Conservation (phyloP, 768 basidiomycete species). For the Naematelia encephala region DNA sequence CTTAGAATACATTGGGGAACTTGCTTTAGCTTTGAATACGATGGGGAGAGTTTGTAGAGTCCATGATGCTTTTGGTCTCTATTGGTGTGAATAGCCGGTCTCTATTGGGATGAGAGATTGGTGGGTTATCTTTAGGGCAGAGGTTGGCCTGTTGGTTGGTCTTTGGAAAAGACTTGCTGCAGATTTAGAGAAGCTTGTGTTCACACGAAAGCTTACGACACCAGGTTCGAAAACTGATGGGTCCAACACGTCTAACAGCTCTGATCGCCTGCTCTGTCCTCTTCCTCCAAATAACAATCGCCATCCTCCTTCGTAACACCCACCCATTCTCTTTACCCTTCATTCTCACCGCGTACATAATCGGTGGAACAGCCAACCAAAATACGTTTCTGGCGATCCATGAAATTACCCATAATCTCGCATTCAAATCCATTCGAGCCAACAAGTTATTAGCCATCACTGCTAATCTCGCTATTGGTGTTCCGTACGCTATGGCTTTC, state of each 20-base stretch:
- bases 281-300: constrained; percentile 64
- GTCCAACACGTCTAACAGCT: constrained; percentile 86
- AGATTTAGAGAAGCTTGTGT: no score
- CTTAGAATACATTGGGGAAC: no score
- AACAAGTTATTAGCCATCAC: constrained; percentile 88
- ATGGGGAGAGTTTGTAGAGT: no score
- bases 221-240: constrained; percentile 94
- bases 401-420: constrained; percentile 97
- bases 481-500: constrained; percentile 93
- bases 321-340: constrained; percentile 69
- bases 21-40: no score
- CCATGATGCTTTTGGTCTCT: no score
- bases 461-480: constrained; percentile 87
- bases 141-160: no score
- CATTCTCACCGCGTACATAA: constrained; percentile 70
- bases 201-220: no score
- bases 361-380: constrained; percentile 95
- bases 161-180: no score
- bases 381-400: constrained; percentile 98
- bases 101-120: no score
- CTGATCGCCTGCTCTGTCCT: constrained; percentile 83
- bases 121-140: no score
- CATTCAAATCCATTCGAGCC: constrained; percentile 72
- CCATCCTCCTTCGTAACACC: constrained; percentile 65
- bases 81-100: no score